phyloP scores from a whole-genome alignment of 352 stramenopile species.

The Halophytophthora batemanensis region DNA sequence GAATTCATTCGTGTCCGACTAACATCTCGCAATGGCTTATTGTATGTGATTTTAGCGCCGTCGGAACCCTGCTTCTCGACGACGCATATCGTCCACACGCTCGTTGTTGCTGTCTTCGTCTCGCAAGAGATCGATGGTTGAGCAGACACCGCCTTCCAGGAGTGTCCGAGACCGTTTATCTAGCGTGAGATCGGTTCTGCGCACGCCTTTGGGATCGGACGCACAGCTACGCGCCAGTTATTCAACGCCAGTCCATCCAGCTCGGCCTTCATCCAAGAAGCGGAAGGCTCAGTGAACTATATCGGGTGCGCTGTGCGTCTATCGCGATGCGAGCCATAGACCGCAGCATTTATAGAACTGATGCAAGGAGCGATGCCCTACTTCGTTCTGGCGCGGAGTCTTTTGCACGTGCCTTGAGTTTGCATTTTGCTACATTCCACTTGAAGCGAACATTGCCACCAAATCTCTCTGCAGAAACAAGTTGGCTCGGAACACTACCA shows the following conservation, averaged over 20 bases:
- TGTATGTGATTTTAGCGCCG: slow-evolving; percentile 13
- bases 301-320: background rate
- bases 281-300: slow-evolving; percentile 26
- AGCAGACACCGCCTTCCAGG: slow-evolving; percentile 21
- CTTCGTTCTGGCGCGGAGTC: too few relatives aligned
- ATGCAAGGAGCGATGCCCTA: too few relatives aligned
- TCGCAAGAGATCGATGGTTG: slow-evolving; percentile 28
- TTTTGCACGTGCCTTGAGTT: too few relatives aligned
- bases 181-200: slow-evolving; percentile 39
- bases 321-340: too few relatives aligned
- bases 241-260: slow-evolving; percentile 48
- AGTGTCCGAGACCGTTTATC: slow-evolving; percentile 55
- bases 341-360: too few relatives aligned
- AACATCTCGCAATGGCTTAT: background rate
- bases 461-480: too few relatives aligned
- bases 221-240: slow-evolving; percentile 76
- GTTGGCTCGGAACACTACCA: background rate
- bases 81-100: background rate
- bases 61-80: slow-evolving; percentile 19
- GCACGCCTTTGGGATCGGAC: slow-evolving; percentile 55
- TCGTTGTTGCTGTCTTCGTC: slow-evolving; percentile 9
- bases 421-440: too few relatives aligned
- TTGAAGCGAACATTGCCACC: too few relatives aligned
- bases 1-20: background rate
- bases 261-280: slow-evolving; percentile 23